phyloP scores from a whole-genome alignment of 2,329 filamentous ascomycete species.

The Tolypocladium album region DNA sequence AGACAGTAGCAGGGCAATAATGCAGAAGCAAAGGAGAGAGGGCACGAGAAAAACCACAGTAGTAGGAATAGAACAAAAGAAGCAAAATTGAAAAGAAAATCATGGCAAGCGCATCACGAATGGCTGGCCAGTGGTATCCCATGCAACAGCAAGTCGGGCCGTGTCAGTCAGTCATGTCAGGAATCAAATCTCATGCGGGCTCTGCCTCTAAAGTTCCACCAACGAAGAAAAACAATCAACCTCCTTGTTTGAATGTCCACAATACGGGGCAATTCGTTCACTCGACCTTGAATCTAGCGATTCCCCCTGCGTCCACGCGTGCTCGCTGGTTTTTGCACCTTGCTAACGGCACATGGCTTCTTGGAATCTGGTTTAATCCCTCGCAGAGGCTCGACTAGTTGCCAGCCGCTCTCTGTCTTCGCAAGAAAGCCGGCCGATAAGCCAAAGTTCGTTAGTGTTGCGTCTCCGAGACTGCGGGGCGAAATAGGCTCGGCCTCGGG shows the following conservation, averaged over 20 bases:
- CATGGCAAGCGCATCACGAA: background rate
- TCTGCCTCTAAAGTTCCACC: background rate
- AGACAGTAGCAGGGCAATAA: background rate
- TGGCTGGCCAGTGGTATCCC: background rate
- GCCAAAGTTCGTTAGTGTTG: background rate
- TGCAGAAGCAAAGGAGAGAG: background rate
- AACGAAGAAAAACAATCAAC: background rate
- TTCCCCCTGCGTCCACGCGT: background rate
- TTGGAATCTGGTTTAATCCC: background rate
- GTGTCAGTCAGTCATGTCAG: background rate
- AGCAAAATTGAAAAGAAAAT: background rate
- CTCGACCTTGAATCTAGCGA: background rate
- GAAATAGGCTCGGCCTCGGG: background rate
- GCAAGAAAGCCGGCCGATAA: background rate
- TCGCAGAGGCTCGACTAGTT: background rate
- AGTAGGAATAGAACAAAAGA: no score
- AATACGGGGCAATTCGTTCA: background rate
- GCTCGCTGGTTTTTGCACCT: background rate
- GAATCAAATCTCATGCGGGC: background rate
- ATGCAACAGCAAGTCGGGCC: background rate
- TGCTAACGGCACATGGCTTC: background rate
- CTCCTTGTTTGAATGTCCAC: background rate
- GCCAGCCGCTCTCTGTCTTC: background rate
- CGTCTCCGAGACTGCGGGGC: background rate
- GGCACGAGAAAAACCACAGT: no score